phyloP scores from a whole-genome alignment of 208 protist species.

The Naegleria fowleri region DNA sequence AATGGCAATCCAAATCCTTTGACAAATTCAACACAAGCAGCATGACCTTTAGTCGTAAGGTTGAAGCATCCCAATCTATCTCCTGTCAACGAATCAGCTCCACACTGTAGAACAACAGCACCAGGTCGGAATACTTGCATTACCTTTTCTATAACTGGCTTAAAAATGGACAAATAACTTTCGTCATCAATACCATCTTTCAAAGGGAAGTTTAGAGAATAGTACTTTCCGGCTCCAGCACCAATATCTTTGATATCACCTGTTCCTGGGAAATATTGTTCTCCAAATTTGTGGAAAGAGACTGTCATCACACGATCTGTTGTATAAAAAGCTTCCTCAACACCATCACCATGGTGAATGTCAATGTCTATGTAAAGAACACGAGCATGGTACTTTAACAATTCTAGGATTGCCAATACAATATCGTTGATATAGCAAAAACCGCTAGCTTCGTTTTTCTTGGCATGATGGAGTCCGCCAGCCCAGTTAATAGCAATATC shows the following conservation, averaged over 20 bases:
- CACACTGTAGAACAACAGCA: slow-evolving; percentile 97
- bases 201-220: slow-evolving; percentile 78
- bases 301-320: slow-evolving; percentile 99
- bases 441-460: slow-evolving; percentile 72
- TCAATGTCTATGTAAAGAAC: slow-evolving; percentile 99
- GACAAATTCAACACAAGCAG: slow-evolving; percentile 87
- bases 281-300: slow-evolving; percentile 97
- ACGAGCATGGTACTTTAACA: slow-evolving; percentile 89
- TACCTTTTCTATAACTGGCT: slow-evolving; percentile 77
- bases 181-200: slow-evolving; percentile 75
- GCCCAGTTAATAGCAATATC: slow-evolving; percentile 98
- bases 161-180: slow-evolving; percentile 82
- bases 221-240: slow-evolving; percentile 53
- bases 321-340: slow-evolving; percentile 97
- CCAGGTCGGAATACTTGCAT: slow-evolving; percentile 88
- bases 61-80: slow-evolving; percentile 95
- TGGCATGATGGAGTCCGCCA: slow-evolving; percentile 95
- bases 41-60: slow-evolving; percentile 79
- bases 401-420: slow-evolving; percentile 96
- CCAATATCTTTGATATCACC: slow-evolving; percentile 83
- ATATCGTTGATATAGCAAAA: slow-evolving; percentile 99
- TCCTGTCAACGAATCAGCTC: slow-evolving; percentile 93
- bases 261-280: slow-evolving; percentile 95
- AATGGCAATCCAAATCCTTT: slow-evolving; percentile 81
- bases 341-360: slow-evolving; percentile 99